Percentiles rank a stretch among this genome's conserved stretches.
These are phyloP conservation scores for Arthroderma uncinatum DNA, from an alignment of 2,329 filamentous ascomycete genomes.

Conservation along the genomic window DNA sequence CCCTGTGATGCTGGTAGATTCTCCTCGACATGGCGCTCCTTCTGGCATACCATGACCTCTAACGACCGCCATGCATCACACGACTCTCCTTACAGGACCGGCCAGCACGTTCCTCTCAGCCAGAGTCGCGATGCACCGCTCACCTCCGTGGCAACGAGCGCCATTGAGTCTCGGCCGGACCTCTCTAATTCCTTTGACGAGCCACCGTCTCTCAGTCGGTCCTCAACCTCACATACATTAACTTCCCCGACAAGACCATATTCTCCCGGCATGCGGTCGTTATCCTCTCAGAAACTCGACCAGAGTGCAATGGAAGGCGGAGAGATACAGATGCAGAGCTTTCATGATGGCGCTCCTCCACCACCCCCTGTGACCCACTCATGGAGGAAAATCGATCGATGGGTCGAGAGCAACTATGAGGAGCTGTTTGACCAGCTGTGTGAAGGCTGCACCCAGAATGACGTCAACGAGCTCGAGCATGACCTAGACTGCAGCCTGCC, in stretches of 20 bases:
- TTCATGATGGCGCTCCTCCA: conserved; percentile 81
- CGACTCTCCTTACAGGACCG: conserved; percentile 86
- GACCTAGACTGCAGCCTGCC: conserved; percentile 89
- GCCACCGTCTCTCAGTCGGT: conserved; percentile 43
- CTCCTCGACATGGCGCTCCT: conserved; percentile 65
- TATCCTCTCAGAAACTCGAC: conserved; percentile 54
- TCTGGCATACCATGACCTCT: conserved; percentile 87
- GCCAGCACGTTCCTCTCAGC: conserved; percentile 77
- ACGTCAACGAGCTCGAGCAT: conserved; percentile 93
- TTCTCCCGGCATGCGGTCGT: conserved; percentile 79
- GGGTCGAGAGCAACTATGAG: conserved; percentile 90
- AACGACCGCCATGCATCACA: conserved; percentile 76
- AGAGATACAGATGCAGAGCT: conserved; percentile 94
- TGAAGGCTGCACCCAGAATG: conserved; percentile 84
- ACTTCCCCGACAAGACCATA: conserved; percentile 61
- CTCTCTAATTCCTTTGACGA: conserved; percentile 69
- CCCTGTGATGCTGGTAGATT: conserved; percentile 39
- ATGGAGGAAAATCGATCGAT: conserved; percentile 86
- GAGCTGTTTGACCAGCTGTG: conserved; percentile 89
- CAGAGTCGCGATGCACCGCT: conserved; percentile 71
- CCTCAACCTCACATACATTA: conserved; percentile 44
- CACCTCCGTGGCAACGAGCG: conserved; percentile 74
- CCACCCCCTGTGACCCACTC: conserved; percentile 79
- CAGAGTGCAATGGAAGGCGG: conserved; percentile 52
- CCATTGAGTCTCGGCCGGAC: conserved; percentile 77